Evolutionary conservation across 768 basidiomycete species (phyloP).

Genomic region (Boletus rubescentipes): DNA sequence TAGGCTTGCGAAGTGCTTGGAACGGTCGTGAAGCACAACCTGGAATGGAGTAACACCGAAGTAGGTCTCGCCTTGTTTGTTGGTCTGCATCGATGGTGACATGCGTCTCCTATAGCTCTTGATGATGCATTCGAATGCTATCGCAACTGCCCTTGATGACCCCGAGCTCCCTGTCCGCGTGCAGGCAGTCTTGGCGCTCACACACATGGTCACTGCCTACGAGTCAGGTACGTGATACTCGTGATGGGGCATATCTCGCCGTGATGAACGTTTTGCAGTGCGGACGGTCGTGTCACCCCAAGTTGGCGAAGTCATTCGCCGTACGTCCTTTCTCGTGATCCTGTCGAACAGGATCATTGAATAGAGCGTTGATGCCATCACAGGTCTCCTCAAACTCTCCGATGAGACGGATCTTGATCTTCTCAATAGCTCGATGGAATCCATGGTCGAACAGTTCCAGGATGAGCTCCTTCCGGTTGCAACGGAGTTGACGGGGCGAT

Average conservation of each 20-base stretch:
- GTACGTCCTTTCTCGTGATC: conserved; percentile 36
- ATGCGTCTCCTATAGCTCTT: conserved; percentile 46
- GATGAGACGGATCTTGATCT: conserved; percentile 90
- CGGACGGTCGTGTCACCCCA: conserved; percentile 67
- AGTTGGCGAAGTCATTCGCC: conserved; percentile 86
- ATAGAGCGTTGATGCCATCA: not conserved
- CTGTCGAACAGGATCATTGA: not conserved
- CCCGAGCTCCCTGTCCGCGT: conserved; percentile 80
- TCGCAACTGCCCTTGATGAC: conserved; percentile 72
- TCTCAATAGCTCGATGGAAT: conserved; percentile 79
- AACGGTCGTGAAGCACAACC: conserved; percentile 65
- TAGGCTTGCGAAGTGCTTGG: conserved; percentile 83
- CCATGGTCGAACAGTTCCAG: conserved; percentile 84
- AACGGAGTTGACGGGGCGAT: conserved; percentile 70
- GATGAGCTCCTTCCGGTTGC: conserved; percentile 84
- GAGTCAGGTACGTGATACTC: conserved; percentile 50
- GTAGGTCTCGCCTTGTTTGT: conserved; percentile 34
- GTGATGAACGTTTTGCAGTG: conserved; percentile 42
- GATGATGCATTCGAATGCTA: conserved; percentile 59
- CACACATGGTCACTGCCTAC: conserved; percentile 67
- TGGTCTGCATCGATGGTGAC: not conserved
- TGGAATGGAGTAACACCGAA: conserved; percentile 64
- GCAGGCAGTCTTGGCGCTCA: conserved; percentile 77
- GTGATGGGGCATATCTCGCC: not conserved
- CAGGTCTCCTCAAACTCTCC: conserved; percentile 85